phyloP scores from a whole-genome alignment of 495 filamentous ascomycete genomes.

The Aspergillus homomorphus region DNA sequence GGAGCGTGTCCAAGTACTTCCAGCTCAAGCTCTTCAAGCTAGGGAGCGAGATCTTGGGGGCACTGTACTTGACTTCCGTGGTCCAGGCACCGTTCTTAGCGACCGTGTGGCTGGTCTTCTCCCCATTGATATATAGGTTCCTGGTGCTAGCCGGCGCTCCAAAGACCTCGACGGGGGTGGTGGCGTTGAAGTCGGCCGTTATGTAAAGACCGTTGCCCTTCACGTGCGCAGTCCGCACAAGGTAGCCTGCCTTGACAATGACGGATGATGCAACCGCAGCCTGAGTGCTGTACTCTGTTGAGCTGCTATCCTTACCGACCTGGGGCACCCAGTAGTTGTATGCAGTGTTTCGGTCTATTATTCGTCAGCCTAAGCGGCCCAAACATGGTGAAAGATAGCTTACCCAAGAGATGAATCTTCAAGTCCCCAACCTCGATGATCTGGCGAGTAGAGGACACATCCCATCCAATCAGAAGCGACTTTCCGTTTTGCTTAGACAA shows the following conservation, averaged over 20 bases:
- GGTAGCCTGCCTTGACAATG: constrained; percentile 71
- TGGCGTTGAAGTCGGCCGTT: constrained; percentile 69
- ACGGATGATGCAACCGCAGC: constrained; percentile 46
- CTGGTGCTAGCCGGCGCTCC: constrained; percentile 51
- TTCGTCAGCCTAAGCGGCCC: constrained; percentile 2
- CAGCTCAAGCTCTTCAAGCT: constrained; percentile 56
- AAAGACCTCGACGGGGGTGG: constrained; percentile 63
- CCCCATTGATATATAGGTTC: constrained; percentile 58
- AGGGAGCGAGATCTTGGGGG: constrained; percentile 55
- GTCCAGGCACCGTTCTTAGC: constrained; percentile 53
- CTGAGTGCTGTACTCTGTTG: constrained; percentile 37
- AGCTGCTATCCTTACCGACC: constrained; percentile 32
- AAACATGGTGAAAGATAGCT: constrained; percentile 1
- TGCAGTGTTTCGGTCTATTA: constrained; percentile 61
- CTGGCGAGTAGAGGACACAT: constrained; percentile 46
- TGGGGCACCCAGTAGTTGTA: constrained; percentile 74
- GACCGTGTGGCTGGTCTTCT: constrained; percentile 35
- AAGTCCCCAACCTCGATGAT: constrained; percentile 56
- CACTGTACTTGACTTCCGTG: constrained; percentile 47
- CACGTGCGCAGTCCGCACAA: constrained; percentile 62
- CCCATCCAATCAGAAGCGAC: constrained; percentile 55
- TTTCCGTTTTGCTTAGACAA: constrained; percentile 42
- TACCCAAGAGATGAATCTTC: constrained; percentile 53
- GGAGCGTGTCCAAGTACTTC: constrained; percentile 68
- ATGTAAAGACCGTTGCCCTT: constrained; percentile 51